Base-by-base conservation (phyloP, 2,329 filamentous ascomycete species). In the Clonostachys rosea region DNA sequence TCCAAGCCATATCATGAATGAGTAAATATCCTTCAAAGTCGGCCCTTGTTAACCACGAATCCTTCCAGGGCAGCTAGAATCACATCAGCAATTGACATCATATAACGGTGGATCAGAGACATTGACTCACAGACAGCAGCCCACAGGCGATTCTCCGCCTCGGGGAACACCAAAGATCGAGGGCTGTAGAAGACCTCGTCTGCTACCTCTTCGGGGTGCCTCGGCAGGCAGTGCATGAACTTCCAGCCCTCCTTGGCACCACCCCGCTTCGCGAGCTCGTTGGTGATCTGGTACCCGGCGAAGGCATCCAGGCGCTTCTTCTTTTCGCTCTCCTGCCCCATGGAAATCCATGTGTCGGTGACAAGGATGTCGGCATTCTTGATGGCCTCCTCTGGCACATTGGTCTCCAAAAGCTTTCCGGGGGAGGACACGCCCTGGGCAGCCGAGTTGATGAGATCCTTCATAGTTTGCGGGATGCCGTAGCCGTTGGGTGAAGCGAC, bases 171-270 rank as follows among this genome's bases (percentile, higher is more conserved):
- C 24, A 99, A 73, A 37, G 89, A 95, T 59, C 86, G 79, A 0
- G 81, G 76, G 43, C 89, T 84, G 67, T 97, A 96, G 63, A 99
- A 97, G 2, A 99, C 91, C 61, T 94, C 91, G 60, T 99, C 92
- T 49, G 80, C 83, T 34, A 99, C 94, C 71, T 99, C 94, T 66
- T 99, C 92, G 0, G 81, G 81, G 63, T 99, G 91, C 52, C 94
- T 81, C 13, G 94, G 94, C 49, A 99, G 70, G 65, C 94, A 99
- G 73, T 99, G 94, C 94, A 99, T 96, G 66, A 99, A 99, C 68
- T 89, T 91, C 94, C 94, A 99, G 52, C 80, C 79, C 13, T 86
- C 76, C 65, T 94, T 95, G 40, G 94, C 94, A 17, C 90, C 91
- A 40, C 91, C 91, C 44, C 84, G 78, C 67, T 85, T 80, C 2